These are phyloP conservation scores for Amanita pallidorosea DNA, from an alignment of 768 basidiomycete species.

Conservation along the genomic window DNA sequence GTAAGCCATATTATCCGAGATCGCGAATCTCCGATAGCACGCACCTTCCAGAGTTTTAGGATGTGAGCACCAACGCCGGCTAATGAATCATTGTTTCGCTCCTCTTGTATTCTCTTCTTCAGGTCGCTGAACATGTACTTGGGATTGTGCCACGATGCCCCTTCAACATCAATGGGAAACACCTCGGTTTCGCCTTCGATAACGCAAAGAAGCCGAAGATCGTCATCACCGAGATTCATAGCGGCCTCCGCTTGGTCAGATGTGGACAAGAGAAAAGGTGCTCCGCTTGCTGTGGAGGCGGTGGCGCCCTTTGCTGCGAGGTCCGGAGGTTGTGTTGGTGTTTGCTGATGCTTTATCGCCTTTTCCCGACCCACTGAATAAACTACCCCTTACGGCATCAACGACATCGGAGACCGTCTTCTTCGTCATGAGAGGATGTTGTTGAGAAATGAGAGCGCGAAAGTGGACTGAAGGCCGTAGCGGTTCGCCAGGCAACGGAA, in stretches of 20 bases:
- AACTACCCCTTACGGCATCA: no score
- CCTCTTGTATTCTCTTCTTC: constrained; percentile 8
- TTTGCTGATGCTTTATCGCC: not conserved
- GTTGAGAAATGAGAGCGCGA: no score
- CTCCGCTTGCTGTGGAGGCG: not conserved
- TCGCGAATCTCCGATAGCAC: constrained; percentile 5
- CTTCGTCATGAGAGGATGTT: no score
- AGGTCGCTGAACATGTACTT: constrained; percentile 5
- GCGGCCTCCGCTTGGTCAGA: not conserved
- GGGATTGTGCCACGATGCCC: constrained; percentile 8
- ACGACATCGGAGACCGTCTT: no score
- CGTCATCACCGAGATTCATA: constrained; percentile 6
- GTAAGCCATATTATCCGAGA: no score
- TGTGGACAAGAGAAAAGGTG: no score
- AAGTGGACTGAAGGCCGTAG: no score
- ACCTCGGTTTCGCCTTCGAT: constrained; percentile 8
- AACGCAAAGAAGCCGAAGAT: constrained; percentile 8
- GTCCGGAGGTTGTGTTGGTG: not conserved
- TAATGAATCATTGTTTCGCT: constrained; percentile 3
- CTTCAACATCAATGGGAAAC: constrained; percentile 5
- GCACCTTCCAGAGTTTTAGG: constrained; percentile 7
- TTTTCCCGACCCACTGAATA: no score
- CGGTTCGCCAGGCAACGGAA: no score
- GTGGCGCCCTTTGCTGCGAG: not conserved
- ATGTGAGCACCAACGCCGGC: constrained; percentile 6